phyloP scores from a whole-genome alignment of 2,329 filamentous ascomycete genomes.

The Aspergillus hortae region DNA sequence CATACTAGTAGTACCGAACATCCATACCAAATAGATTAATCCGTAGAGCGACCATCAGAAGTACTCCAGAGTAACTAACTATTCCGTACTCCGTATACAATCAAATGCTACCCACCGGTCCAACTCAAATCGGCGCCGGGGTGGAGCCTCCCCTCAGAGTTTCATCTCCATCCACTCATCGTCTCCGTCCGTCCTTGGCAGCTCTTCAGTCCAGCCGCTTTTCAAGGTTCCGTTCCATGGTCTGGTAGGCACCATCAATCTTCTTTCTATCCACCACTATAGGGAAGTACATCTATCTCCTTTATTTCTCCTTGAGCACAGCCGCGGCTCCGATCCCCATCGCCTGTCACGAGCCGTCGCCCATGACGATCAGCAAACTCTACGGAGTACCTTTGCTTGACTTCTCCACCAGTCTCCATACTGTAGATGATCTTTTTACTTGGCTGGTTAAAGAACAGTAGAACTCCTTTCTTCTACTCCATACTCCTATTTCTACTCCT shows the following conservation, averaged over 20 bases:
- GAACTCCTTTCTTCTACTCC: too few relatives aligned
- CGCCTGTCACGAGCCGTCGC: background rate
- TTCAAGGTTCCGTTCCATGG: background rate
- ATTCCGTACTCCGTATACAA: background rate
- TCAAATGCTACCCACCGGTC: constrained; percentile 5
- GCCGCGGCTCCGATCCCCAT: background rate
- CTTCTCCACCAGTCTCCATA: background rate
- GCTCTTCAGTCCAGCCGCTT: background rate
- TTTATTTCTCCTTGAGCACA: too few relatives aligned
- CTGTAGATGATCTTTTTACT: background rate
- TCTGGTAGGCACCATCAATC: too few relatives aligned
- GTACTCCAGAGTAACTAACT: too few relatives aligned
- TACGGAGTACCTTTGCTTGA: background rate
- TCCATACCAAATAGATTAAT: too few relatives aligned
- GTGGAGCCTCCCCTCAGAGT: constrained; percentile 7
- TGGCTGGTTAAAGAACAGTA: too few relatives aligned
- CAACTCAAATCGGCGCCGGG: constrained; percentile 13
- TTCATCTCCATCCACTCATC: constrained; percentile 9
- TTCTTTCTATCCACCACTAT: too few relatives aligned
- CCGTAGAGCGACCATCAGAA: too few relatives aligned
- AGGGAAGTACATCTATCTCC: too few relatives aligned
- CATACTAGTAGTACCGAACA: too few relatives aligned
- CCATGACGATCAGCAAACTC: background rate
- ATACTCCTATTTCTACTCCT: too few relatives aligned
- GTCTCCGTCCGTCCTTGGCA: constrained; percentile 6